A percentile compares a stretch with the other conserved stretches of the same genome.
phyloP scores from a whole-genome alignment of 805 yeast genomes.

The Candida chilensis region DNA sequence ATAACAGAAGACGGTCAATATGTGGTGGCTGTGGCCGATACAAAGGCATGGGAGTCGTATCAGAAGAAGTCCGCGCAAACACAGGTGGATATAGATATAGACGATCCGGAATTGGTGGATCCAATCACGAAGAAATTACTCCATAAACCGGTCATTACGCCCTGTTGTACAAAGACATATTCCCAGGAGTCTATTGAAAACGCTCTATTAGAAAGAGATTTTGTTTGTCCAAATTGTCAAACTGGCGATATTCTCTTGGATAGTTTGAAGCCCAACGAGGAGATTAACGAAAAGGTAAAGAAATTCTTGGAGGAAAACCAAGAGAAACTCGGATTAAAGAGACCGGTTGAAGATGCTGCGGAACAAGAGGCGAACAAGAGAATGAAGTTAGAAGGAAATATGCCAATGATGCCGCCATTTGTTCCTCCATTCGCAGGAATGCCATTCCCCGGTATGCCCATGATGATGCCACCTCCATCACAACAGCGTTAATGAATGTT shows the following conservation, averaged over 20 bases:
- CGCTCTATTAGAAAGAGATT: slow-evolving; percentile 69
- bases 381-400: slow-evolving; percentile 5
- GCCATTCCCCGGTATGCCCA: slow-evolving; percentile 8
- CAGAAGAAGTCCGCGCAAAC: slow-evolving; percentile 59
- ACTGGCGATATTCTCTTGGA: slow-evolving; percentile 71
- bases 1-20: slow-evolving; percentile 92
- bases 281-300: slow-evolving; percentile 44
- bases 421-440: slow-evolving; percentile 21
- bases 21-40: slow-evolving; percentile 93
- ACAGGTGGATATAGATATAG: slow-evolving; percentile 37
- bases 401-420: slow-evolving; percentile 19
- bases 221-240: slow-evolving; percentile 84
- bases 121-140: slow-evolving; percentile 62
- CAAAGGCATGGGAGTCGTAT: slow-evolving; percentile 79
- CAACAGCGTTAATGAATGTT: too few relatives aligned
- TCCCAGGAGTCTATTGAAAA: slow-evolving; percentile 59
- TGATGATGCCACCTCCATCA: slow-evolving; percentile 7
- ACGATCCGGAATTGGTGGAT: slow-evolving; percentile 57
- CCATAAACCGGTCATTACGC: slow-evolving; percentile 68
- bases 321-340: slow-evolving; percentile 15
- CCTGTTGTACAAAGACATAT: slow-evolving; percentile 49
- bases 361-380: slow-evolving; percentile 6
- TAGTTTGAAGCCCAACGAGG: slow-evolving; percentile 52
- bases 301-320: slow-evolving; percentile 32
- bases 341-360: slow-evolving; percentile 3